phyloP scores from a whole-genome alignment of 805 yeast species.

The Cyberlindnera maclurae region DNA sequence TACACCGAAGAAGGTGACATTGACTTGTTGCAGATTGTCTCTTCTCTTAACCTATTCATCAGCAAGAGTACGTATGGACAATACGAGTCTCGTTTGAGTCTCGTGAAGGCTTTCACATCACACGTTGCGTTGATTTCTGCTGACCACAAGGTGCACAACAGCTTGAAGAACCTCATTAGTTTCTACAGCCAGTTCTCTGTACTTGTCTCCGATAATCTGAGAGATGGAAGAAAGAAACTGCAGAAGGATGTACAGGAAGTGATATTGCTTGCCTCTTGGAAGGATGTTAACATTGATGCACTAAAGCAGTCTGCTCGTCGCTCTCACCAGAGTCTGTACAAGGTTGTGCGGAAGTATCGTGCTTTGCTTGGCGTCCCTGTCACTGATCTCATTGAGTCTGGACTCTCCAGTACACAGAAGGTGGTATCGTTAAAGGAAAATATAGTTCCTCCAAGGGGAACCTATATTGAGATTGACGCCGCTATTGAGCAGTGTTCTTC shows the following conservation, averaged over 20 bases:
- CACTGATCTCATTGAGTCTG: conserved; percentile 50
- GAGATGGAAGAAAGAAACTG: conserved; percentile 41
- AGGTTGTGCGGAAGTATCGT: conserved; percentile 76
- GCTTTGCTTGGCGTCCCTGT: conserved; percentile 47
- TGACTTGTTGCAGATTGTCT: conserved; percentile 31
- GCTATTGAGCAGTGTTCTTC: conserved; percentile 6
- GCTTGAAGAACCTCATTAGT: conserved; percentile 49
- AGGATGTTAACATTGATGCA: conserved; percentile 90
- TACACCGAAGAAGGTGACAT: conserved; percentile 31
- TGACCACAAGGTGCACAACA: conserved; percentile 25
- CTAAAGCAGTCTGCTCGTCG: conserved; percentile 88
- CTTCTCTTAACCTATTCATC: conserved; percentile 68
- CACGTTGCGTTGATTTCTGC: conserved; percentile 38
- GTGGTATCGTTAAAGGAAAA: conserved; percentile 4
- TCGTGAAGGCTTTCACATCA: conserved; percentile 56
- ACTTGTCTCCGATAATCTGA: conserved; percentile 39
- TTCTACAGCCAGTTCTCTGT: conserved; percentile 64
- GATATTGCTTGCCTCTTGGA: conserved; percentile 91
- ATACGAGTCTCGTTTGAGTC: conserved; percentile 46
- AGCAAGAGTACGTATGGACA: conserved; percentile 77
- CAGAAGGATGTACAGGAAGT: conserved; percentile 81
- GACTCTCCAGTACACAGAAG: conserved; percentile 31
- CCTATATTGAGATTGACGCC: conserved; percentile 9
- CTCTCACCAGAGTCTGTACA: conserved; percentile 80
- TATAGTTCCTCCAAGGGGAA: conserved; percentile 7